Evolutionary conservation across 345 rosid species (phyloP).

Genomic region (Linum tenue): DNA sequence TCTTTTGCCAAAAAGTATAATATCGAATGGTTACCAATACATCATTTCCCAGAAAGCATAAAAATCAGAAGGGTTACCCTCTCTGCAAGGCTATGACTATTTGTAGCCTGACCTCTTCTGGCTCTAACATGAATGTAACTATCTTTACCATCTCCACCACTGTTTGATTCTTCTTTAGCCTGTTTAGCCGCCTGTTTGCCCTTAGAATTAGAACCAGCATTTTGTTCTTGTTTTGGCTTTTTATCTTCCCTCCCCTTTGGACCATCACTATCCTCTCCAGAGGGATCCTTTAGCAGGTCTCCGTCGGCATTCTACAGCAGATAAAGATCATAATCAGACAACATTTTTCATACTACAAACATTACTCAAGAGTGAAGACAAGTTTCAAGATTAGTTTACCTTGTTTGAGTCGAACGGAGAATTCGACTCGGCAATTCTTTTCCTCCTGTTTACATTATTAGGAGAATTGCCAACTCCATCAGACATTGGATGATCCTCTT

Average conservation of each 20-base stretch:
- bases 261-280: conserved; percentile 31
- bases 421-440: conserved; percentile 33
- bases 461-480: conserved; percentile 44
- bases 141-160: conserved; percentile 60
- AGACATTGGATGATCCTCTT: conserved; percentile 36
- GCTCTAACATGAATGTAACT: conserved; percentile 90
- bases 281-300: conserved; percentile 38
- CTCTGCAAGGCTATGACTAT: conserved; percentile 95
- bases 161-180: conserved; percentile 47
- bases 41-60: neutral
- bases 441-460: conserved; percentile 43
- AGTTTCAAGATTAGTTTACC: conserved; percentile 30
- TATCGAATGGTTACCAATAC: neutral
- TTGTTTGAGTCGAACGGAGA: conserved; percentile 37
- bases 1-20: no score
- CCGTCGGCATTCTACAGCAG: conserved; percentile 40
- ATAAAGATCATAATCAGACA: conserved; percentile 10
- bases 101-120: conserved; percentile 93
- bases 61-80: conserved; percentile 42
- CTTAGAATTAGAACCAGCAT: conserved; percentile 27
- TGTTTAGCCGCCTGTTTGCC: conserved; percentile 46
- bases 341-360: neutral
- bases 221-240: conserved; percentile 47
- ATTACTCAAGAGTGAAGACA: neutral
- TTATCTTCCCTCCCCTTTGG: conserved; percentile 46